Percentiles rank a stretch among this genome's conserved stretches.
Conservation (phyloP, 2,329 filamentous ascomycete species). For the Dactylella cylindrospora region DNA sequence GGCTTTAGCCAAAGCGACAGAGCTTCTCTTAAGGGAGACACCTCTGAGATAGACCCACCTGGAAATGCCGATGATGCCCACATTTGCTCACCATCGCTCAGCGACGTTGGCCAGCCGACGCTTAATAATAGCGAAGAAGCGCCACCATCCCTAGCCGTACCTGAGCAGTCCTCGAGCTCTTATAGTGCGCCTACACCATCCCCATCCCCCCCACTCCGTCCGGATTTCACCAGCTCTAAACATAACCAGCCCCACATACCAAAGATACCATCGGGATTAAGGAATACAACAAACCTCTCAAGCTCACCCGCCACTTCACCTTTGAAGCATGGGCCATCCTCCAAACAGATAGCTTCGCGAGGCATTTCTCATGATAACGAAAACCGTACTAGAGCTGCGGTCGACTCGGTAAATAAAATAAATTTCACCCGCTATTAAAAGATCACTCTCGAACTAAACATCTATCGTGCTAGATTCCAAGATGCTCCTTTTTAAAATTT, state of each 20-base stretch:
- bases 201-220: slow-evolving; percentile 18
- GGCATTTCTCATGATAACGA: background rate
- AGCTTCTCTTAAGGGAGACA: no score
- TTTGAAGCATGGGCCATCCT: background rate
- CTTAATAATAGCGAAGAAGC: background rate
- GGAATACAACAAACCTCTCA: slow-evolving; percentile 21
- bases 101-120: background rate
- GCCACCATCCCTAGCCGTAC: background rate
- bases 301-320: slow-evolving; percentile 30
- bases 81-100: no score
- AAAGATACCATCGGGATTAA: slow-evolving; percentile 28
- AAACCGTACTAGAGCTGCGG: slow-evolving; percentile 3
- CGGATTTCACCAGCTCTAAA: slow-evolving; percentile 12
- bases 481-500: slow-evolving; percentile 6
- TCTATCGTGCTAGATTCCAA: slow-evolving; percentile 8
- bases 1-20: no score
- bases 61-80: no score
- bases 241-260: slow-evolving; percentile 16
- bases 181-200: slow-evolving; percentile 38
- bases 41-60: no score
- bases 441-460: background rate
- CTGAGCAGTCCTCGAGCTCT: background rate
- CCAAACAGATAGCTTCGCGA: background rate
- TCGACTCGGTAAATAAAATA: slow-evolving; percentile 21
- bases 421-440: background rate